Evolutionary conservation across 2,329 filamentous ascomycete species (phyloP).

Genomic region (Fusarium secorum): DNA sequence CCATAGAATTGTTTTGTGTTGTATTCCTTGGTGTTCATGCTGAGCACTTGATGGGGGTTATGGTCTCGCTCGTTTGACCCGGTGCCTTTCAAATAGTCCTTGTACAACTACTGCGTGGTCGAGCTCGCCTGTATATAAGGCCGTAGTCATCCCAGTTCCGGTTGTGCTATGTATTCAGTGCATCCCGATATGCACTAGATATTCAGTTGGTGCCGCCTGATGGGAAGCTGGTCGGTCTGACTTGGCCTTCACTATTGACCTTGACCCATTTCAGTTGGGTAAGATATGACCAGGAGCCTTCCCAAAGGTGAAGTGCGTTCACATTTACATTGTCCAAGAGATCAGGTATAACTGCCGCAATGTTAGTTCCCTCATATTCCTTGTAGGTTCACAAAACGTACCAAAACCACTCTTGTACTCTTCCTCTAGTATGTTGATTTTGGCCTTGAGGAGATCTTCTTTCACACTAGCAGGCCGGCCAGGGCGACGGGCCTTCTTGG

Average conservation of each 20-base stretch:
- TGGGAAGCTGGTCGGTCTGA: slow-evolving; percentile 79
- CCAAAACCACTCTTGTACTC: slow-evolving; percentile 87
- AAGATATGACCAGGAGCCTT: slow-evolving; percentile 83
- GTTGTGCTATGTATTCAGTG: not conserved
- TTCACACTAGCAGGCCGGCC: slow-evolving; percentile 80
- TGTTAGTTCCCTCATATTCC: slow-evolving; percentile 22
- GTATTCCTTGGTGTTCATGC: not conserved
- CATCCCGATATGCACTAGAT: too few species aligned
- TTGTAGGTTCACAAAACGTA: slow-evolving; percentile 51
- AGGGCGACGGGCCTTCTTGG: slow-evolving; percentile 75
- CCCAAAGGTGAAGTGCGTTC: slow-evolving; percentile 74
- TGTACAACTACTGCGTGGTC: not conserved
- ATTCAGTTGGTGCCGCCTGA: slow-evolving; percentile 52
- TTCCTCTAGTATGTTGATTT: slow-evolving; percentile 73
- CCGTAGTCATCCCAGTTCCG: not conserved
- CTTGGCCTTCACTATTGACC: slow-evolving; percentile 69
- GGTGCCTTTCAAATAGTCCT: not conserved
- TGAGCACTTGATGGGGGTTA: not conserved
- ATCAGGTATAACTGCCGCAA: slow-evolving; percentile 72
- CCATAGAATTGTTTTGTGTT: not conserved
- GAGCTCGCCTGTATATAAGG: not conserved
- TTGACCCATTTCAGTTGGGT: slow-evolving; percentile 80
- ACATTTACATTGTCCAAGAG: slow-evolving; percentile 72
- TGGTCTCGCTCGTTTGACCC: not conserved
- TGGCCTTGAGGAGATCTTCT: slow-evolving; percentile 79